Evolutionary conservation across 2,329 filamentous ascomycete genomes (phyloP), one percentile per base, ranked within the genome.

Genomic region (Zymoseptoria ardabiliae): DNA sequence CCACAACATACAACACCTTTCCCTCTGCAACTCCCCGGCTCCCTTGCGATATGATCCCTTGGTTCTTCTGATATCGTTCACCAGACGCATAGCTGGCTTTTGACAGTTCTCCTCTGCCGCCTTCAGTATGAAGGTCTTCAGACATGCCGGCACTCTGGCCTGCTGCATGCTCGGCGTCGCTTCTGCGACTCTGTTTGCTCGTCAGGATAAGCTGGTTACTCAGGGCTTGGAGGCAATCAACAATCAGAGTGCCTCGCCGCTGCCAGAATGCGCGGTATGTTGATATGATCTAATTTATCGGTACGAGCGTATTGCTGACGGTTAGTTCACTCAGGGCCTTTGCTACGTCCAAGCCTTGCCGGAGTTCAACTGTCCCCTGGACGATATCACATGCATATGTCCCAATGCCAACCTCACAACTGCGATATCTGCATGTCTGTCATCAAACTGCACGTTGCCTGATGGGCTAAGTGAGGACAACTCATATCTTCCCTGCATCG

Each of bases 281-380:
- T n/a, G 11, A 21, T 21, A 19, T 19, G 57, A 23, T 54, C 60
- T 1, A 48, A 25, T 55, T 59, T 51, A 50, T 57, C 54, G 45
- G 57, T 57, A 60, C n/a, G 49, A 25, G 17, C 28, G 17, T 19
- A 52, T 53, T 35, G 49, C 50, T 23, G 45, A 57, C 23, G 49
- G 20, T 19, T 20, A 6, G 11, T 9, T 50, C 23, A 11, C 22
- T n/a, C 50, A 65, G 61, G 58, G 60, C 35, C 53, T 62, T 21
- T 65, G 63, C 50, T 62, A 59, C 19, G 61, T 63, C 3, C 59
- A 63, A 57, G 50, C 55, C 13, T 57, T 65, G n/a, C 63, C 63
- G 7, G 56, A 61, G 2, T 65, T 59, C 50, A 53, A 56, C n/a
- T 63, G 62, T 55, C 55, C 59, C 2, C 23, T 62, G 10, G 45